Percentiles rank a stretch among this genome's conserved stretches.
Conservation (phyloP, 345 rosid species). For the thale cress (Arabidopsis thaliana) region TAIR10.1 NC_003074.8:6573001-6573500, state of each 20-base stretch:
- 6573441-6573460: conserved; percentile 71
- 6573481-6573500: conserved; percentile 51
- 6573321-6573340: conserved; percentile 54
- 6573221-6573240: conserved; percentile 93
- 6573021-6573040: conserved; percentile 80
- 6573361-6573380: conserved; percentile 47
- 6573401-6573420: conserved; percentile 42
- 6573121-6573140: conserved; percentile 54
- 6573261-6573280: conserved; percentile 79
- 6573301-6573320: conserved; percentile 64
- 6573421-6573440: conserved; percentile 83
- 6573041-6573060: conserved; percentile 87
- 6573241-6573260: conserved; percentile 60
- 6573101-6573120: conserved; percentile 55
- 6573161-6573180: conserved; percentile 78
- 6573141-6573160: conserved; percentile 84
- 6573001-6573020: conserved; percentile 73
- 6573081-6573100: conserved; percentile 69
- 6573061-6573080: conserved; percentile 95
- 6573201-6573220: conserved; percentile 91
- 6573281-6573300: conserved; percentile 86
- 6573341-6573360: conserved; percentile 51
- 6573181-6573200: conserved; percentile 68
- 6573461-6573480: conserved; percentile 34
- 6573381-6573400: conserved; percentile 46